phyloP scores from a whole-genome alignment of 78 protist species.

The Planoprotostelium fungivorum region DNA sequence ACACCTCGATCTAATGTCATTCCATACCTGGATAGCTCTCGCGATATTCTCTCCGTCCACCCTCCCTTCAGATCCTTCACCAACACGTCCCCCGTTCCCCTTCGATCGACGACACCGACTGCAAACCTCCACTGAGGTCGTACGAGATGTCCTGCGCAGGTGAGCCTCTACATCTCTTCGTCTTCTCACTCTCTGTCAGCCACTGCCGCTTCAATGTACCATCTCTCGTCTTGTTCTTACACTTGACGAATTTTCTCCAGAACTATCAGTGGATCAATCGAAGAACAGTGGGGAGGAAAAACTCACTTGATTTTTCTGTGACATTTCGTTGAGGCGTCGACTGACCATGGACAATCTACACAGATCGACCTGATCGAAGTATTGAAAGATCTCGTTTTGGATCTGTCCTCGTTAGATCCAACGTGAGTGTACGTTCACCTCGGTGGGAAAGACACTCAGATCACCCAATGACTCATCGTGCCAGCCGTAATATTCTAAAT shows the following conservation, averaged over 20 bases:
- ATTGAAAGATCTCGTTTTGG: neutral
- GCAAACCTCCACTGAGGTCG: neutral
- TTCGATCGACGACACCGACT: neutral
- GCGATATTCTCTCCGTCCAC: no score
- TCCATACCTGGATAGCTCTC: no score
- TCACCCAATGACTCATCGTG: neutral
- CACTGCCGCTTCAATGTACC: no score
- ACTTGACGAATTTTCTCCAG: neutral
- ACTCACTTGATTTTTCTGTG: neutral
- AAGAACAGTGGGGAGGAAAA: neutral
- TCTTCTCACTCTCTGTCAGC: no score
- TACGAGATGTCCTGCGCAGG: neutral
- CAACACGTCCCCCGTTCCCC: neutral
- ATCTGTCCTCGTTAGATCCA: neutral
- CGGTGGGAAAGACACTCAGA: neutral
- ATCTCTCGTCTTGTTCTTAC: neutral
- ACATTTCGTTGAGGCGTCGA: neutral
- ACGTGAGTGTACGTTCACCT: neutral
- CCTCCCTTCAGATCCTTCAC: no score
- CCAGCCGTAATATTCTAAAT: neutral
- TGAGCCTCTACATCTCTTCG: neutral
- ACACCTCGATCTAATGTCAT: no score
- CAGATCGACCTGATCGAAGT: neutral
- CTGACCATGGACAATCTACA: neutral
- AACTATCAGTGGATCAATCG: neutral